phyloP scores from a whole-genome alignment of 306 rosid genomes.

The Quercus bicolor region DNA sequence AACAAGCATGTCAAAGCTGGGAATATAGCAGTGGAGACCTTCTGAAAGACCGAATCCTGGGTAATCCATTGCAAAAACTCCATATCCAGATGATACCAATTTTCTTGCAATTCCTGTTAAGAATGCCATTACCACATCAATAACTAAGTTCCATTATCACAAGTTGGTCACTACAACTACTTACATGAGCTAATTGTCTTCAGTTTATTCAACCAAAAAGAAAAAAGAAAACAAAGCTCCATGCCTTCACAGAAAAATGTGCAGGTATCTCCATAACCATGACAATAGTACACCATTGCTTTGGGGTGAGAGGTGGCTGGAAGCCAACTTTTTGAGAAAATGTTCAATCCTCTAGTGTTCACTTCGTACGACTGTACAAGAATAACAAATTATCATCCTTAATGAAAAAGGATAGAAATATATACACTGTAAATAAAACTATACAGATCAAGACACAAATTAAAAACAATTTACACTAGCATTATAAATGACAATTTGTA shows the following conservation, averaged over 20 bases:
- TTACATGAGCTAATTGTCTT: neutral
- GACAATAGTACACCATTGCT: slow-evolving; percentile 78
- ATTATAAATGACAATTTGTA: neutral
- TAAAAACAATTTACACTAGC: neutral
- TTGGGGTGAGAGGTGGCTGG: slow-evolving; percentile 55
- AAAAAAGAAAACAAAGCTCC: slow-evolving; percentile 15
- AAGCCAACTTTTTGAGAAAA: slow-evolving; percentile 88
- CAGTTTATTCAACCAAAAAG: neutral
- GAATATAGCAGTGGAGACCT: slow-evolving; percentile 81
- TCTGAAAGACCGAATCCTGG: slow-evolving; percentile 97
- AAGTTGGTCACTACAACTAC: neutral
- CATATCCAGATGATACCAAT: slow-evolving; percentile 67
- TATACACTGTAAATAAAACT: neutral
- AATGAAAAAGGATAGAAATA: neutral
- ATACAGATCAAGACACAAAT: neutral
- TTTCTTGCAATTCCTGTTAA: slow-evolving; percentile 80
- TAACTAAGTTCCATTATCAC: neutral
- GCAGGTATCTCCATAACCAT: slow-evolving; percentile 94
- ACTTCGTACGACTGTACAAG: slow-evolving; percentile 59
- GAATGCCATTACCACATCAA: neutral
- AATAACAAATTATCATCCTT: slow-evolving; percentile 14
- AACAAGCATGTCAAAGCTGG: slow-evolving; percentile 66
- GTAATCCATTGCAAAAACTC: slow-evolving; percentile 92
- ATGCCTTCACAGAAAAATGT: slow-evolving; percentile 93
- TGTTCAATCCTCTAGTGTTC: slow-evolving; percentile 68